Evolutionary conservation across 2,329 filamentous ascomycete species (phyloP), one percentile per base, ranked within the genome.

Genomic region (Aureobasidium sp.): DNA sequence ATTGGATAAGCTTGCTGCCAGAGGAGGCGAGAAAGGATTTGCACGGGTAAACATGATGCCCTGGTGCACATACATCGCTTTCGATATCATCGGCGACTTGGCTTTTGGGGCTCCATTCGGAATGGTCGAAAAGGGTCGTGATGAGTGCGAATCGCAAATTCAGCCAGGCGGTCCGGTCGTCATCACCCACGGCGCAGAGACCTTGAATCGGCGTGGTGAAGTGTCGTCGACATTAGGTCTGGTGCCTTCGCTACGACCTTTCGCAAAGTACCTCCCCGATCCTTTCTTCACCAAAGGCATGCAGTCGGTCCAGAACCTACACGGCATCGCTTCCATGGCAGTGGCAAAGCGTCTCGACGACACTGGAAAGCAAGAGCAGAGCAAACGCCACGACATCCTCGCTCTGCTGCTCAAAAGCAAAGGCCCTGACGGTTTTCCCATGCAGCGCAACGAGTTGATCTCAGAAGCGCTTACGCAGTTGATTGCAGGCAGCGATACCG

Each of bases 401-500:
- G 67, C 70, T 17, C 68, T 71, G 48, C 66, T 73, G 8, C 64
- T 73, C 10, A 66, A 69, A 36, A 70, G 69, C 13, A 70, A 69
- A 51, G 72, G 72, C 53, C 56, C 66, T 1, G 67, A 66, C 37
- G 70, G 71, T 15, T 63, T 67, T 15, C 70, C 69, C 1, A 70
- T 74, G 69, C 66, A 66, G 20, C 65, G 66, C 5, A 63, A 66
- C 9, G 71, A 74, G 39, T 64, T 74, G 8, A 67, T 68, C 15
- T 71, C 72, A 8, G 72, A 74, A 62, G 70, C 71, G 4, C 61
- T 74, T 26, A 74, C 71, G 1, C 67, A 72, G 50, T 63, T 74
- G 1, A 73, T 74, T n/a, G 72, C 71, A 17, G 72, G 71, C 8
- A 71, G 69, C n/a, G 72, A 74, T 46, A 74, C 72, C 4, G 70